Percentiles rank a stretch among this genome's conserved stretches.
These are phyloP conservation scores for Diaporthe caulivora DNA, from an alignment of 2,329 filamentous ascomycete species.

Conservation along the genomic window DNA sequence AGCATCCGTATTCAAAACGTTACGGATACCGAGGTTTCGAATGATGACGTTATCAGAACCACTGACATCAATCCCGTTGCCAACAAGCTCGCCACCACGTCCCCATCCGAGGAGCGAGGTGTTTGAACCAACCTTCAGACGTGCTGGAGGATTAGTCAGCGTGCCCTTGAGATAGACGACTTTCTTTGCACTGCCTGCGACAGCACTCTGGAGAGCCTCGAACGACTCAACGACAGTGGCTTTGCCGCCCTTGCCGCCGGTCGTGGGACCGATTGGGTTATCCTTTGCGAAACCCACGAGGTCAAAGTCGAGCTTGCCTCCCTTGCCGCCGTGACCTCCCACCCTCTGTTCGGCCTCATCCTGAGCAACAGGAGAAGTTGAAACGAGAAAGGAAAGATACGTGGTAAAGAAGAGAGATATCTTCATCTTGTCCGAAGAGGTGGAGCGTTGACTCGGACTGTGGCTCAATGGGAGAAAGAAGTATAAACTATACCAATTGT, in stretches of 20 bases:
- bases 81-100: neutral
- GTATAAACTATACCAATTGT: too few species aligned
- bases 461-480: neutral
- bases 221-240: neutral
- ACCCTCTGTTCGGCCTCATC: neutral
- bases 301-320: neutral
- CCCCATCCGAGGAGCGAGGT: conserved; percentile 13
- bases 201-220: conserved; percentile 3
- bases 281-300: conserved; percentile 16
- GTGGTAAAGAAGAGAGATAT: conserved; percentile 9
- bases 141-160: conserved; percentile 6
- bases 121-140: conserved; percentile 11
- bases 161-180: conserved; percentile 5
- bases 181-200: neutral
- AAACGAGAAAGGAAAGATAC: neutral
- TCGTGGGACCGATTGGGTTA: conserved; percentile 10
- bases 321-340: neutral
- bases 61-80: conserved; percentile 4
- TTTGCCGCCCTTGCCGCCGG: neutral
- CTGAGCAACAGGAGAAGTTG: neutral
- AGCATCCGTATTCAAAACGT: neutral
- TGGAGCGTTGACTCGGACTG: too few species aligned
- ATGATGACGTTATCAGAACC: conserved; percentile 14
- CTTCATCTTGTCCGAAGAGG: neutral
- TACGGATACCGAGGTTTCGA: conserved; percentile 6